Evolutionary conservation across 108 stramenopile genomes (phyloP).

Genomic region (Thalassiosira profunda): DNA sequence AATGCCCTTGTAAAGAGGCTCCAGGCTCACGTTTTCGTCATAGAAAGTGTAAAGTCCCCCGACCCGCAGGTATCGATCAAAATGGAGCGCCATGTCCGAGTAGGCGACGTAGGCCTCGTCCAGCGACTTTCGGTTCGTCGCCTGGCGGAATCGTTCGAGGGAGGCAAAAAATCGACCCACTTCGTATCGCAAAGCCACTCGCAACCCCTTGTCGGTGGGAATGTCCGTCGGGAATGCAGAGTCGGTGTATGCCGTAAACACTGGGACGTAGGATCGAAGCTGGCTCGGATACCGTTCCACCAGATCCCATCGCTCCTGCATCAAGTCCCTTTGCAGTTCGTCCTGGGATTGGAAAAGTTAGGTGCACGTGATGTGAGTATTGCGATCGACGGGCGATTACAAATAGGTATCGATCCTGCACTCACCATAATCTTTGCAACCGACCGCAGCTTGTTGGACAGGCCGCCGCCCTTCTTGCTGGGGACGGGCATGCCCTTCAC

Average conservation of each 20-base stretch:
- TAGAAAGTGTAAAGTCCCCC: constrained; percentile 88
- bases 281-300: constrained; percentile 77
- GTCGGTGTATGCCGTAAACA: constrained; percentile 89
- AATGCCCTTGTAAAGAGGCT: constrained; percentile 70
- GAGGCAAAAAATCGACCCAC: constrained; percentile 89
- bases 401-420: background rate
- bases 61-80: constrained; percentile 83
- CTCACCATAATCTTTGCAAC: constrained; percentile 53
- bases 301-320: constrained; percentile 91
- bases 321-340: constrained; percentile 87
- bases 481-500: constrained; percentile 49
- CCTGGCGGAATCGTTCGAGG: constrained; percentile 70
- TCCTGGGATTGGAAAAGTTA: constrained; percentile 44
- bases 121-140: constrained; percentile 53
- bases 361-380: background rate
- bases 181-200: constrained; percentile 86
- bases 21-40: constrained; percentile 71
- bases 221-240: constrained; percentile 83
- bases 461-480: constrained; percentile 38
- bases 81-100: constrained; percentile 85
- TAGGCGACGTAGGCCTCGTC: constrained; percentile 86
- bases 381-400: too few species aligned
- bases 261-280: constrained; percentile 79
- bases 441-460: constrained; percentile 47
- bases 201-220: constrained; percentile 79